Evolutionary conservation across 306 rosid species (phyloP).

Genomic region (Cucumis cinereus): DNA sequence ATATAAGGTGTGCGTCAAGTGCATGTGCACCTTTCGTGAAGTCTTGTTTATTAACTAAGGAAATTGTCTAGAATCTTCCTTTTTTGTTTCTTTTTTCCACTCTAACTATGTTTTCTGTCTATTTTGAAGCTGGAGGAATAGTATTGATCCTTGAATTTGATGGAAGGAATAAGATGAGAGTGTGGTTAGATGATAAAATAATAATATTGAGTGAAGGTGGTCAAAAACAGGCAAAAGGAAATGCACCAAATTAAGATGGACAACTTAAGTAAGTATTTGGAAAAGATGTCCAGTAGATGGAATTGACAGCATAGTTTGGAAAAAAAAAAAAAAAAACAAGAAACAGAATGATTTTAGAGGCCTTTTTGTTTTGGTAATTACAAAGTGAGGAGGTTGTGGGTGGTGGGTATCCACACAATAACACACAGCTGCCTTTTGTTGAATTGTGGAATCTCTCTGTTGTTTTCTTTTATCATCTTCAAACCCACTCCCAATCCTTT

Average conservation of each 20-base stretch:
- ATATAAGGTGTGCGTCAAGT: too few species aligned
- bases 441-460: neutral
- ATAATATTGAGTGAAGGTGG: neutral
- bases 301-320: neutral
- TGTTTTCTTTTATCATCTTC: neutral
- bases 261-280: neutral
- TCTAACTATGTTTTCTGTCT: too few species aligned
- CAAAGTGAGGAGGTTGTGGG: neutral
- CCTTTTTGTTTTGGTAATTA: neutral
- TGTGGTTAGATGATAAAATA: neutral
- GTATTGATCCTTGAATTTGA: neutral
- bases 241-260: neutral
- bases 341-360: neutral
- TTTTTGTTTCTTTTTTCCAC: too few species aligned
- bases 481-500: neutral
- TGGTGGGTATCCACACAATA: neutral
- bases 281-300: neutral
- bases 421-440: conserved; percentile 5
- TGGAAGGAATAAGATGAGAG: neutral
- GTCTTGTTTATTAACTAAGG: too few species aligned
- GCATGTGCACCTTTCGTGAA: too few species aligned
- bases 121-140: too few species aligned
- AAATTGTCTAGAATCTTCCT: too few species aligned
- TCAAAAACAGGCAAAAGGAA: neutral
- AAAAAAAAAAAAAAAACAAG: neutral